Base-by-base conservation (phyloP, 2,329 filamentous ascomycete species). In the Colletotrichum eremochloae region DNA sequence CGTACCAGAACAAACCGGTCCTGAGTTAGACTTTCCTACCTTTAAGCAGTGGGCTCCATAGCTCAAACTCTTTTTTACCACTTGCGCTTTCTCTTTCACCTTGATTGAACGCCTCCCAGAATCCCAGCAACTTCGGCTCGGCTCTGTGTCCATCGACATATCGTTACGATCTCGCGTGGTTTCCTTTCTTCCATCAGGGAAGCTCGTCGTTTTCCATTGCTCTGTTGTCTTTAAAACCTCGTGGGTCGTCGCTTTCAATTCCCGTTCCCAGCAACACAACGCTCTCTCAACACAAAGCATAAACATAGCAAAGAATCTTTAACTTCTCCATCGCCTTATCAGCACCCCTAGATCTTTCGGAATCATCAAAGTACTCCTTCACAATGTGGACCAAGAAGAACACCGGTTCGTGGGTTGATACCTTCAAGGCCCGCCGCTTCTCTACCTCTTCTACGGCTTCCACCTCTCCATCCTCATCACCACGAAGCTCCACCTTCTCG, bases 371-470 rank as follows among this genome's bases (percentile, higher is more conserved):
- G 31, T 55, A 71, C 56, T 46, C 71, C 5, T 58, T 67, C 58
- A 38, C n/a, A 52, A 72, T 73, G 68, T 73, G 31, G 38, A 63
- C 68, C 57, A 73, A 73, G 50, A 72, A 72, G 60, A 55, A 69
- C 56, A 61, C 61, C 68, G 62, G 71, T 31, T 65, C 57, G 53
- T 73, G 67, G 71, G 50, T 72, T 57, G 62, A 57, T 50, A 60
- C 70, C 48, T 62, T 72, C 55, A 72, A 70, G 55, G 40, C 53
- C 40, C 70, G 67, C 46, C 70, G 67, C 66, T 42, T 38, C 36
- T 70, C 69, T 31, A 58, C 52, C 60, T 56, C 50, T 29, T 48
- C 44, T 24, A 65, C 69, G 18, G 46, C 63, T 48, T 65, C 64
- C 20, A 52, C 61, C 15, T 63, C 62, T 18, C 44, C 67, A 1